Base-by-base conservation (phyloP, 2,329 filamentous ascomycete genomes). In the Beauveria medogensis region DNA sequence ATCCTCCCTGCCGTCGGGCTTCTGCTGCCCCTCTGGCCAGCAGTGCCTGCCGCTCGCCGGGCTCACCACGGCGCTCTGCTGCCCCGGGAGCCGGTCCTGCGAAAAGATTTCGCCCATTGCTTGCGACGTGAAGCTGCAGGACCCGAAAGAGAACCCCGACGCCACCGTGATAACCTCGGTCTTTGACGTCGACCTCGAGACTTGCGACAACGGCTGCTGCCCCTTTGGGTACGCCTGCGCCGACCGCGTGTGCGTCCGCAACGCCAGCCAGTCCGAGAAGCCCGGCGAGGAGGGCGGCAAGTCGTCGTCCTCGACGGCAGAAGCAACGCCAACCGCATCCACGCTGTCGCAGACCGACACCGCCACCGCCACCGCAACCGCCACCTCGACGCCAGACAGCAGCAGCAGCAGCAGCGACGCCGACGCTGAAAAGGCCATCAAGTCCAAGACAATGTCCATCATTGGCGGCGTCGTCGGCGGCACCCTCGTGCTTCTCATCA, bases 11-110 rank as follows among this genome's bases (percentile, higher is more conserved):
- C 57, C 50, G 5, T 40, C 40, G 9, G 20, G 37, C 20, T 60
- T 92, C 70, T 91, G 88, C 77, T 92, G 89, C 69, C 73, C 80
- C 3, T 63, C 73, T 30, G 73, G 70, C 20, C 75, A 78, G 7
- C 78, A 69, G 3, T 92, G 89, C 73, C 75, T 84, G 46, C 67
- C 79, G 1, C 79, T 92, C 52, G 86, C 86, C 12, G 82, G 76
- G n/a, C 75, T 78, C 50, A 87, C 86, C 6, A 89, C 88, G 0
- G 79, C 87, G 16, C 75, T 92, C 54, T 92, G 89, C 76, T 92
- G 89, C 69, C 88, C 88, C 1, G 65, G 71, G 1, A 82, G 79
- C 41, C 67, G 67, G 41, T 77, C 78, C 67, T 92, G 89, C 74
- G 66, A 73, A n/a, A 77, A 71, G 53, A 88, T 92, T 66, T 69